Evolutionary conservation across 176 grass and related monocot genomes (phyloP).

Genomic region (Lolium perenne): DNA sequence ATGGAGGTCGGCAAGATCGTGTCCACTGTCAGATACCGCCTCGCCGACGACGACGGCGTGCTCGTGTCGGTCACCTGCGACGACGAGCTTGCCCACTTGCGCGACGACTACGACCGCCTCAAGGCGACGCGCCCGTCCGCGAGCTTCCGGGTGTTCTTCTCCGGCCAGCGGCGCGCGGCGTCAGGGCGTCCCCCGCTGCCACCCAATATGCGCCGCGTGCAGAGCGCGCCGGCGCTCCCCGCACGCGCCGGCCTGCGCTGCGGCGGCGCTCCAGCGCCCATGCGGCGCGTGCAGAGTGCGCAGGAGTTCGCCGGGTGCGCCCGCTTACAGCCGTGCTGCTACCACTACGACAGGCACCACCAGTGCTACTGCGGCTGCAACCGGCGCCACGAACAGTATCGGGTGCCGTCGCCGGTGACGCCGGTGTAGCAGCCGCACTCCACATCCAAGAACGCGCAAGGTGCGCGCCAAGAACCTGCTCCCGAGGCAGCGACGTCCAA

Average conservation of each 20-base stretch:
- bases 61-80: constrained; percentile 60
- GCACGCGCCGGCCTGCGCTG: neutral
- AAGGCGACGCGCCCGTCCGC: constrained; percentile 6
- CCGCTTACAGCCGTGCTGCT: neutral
- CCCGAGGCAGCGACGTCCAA: neutral
- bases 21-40: constrained; percentile 35
- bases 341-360: neutral
- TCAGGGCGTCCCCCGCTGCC: neutral
- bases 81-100: constrained; percentile 55
- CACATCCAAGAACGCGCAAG: constrained; percentile 15
- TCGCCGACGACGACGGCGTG: constrained; percentile 41
- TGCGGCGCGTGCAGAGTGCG: constrained; percentile 38
- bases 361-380: neutral
- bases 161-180: neutral
- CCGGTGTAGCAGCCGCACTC: neutral
- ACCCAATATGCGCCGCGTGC: constrained; percentile 31
- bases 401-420: too few relatives aligned
- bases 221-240: constrained; percentile 26
- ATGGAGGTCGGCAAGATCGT: constrained; percentile 20
- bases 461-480: neutral
- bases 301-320: neutral
- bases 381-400: too few relatives aligned
- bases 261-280: neutral
- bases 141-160: constrained; percentile 44
- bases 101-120: constrained; percentile 57